Evolutionary conservation across 176 grass and related monocot species (phyloP).

Genomic region (Hyparrhenia diplandra): DNA sequence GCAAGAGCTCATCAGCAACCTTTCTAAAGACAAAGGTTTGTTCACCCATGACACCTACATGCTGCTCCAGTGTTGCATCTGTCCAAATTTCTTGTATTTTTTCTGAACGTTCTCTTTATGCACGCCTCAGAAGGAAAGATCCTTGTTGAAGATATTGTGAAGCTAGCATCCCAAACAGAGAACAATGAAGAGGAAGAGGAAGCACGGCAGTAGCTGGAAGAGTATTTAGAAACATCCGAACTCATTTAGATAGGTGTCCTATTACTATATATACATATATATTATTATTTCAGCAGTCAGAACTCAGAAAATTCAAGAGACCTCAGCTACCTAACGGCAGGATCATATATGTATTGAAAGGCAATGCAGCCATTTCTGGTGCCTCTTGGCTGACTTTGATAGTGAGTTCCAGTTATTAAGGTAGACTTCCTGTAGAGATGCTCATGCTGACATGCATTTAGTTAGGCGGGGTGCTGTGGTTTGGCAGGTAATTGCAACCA

Average conservation of each 20-base stretch:
- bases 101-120: constrained; percentile 7
- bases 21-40: constrained; percentile 84
- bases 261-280: constrained; percentile 5
- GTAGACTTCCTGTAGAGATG: constrained; percentile 8
- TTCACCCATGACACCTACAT: background rate
- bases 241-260: constrained; percentile 15
- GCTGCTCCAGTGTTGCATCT: background rate
- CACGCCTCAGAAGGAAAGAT: constrained; percentile 75
- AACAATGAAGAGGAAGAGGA: constrained; percentile 56
- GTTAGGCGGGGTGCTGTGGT: background rate
- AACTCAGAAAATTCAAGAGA: constrained; percentile 4
- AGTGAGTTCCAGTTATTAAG: background rate
- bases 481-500: background rate
- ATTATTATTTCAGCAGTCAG: background rate
- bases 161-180: constrained; percentile 61
- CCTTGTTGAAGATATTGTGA: constrained; percentile 86
- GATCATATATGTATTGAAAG: constrained; percentile 6
- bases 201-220: constrained; percentile 24
- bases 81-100: background rate
- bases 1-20: constrained; percentile 76
- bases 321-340: constrained; percentile 17
- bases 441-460: background rate
- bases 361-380: constrained; percentile 14
- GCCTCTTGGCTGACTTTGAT: background rate
- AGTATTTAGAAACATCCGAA: background rate